Conservation (phyloP, 768 basidiomycete genomes). For the Tremella fuciformis region DNA sequence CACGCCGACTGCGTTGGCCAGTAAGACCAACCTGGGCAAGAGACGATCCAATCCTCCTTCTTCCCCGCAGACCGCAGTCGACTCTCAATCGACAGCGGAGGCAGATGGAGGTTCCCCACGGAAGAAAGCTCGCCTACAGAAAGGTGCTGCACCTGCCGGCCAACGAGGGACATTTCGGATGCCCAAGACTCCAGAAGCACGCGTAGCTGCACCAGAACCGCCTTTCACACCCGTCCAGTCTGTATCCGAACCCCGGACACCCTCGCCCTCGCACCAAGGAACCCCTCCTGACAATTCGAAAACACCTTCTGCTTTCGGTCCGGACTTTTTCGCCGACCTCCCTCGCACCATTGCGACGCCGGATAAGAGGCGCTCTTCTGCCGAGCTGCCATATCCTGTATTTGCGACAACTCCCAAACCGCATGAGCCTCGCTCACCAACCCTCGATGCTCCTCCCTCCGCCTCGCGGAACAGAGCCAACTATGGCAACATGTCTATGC, state of each 20-base stretch:
- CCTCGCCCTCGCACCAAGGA: constrained; percentile 37
- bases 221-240: constrained; percentile 1
- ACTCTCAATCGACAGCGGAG: not conserved
- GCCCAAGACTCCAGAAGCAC: constrained; percentile 9
- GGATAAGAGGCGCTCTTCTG: not conserved
- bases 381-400: constrained; percentile 19
- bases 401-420: constrained; percentile 42
- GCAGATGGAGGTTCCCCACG: constrained; percentile 1
- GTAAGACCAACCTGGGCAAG: not conserved
- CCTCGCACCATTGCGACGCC: not conserved
- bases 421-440: constrained; percentile 28
- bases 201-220: not conserved
- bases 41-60: not conserved
- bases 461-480: constrained; percentile 6
- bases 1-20: not conserved
- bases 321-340: constrained; percentile 26
- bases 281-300: constrained; percentile 28
- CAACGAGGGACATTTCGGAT: constrained; percentile 13
- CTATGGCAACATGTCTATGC: constrained; percentile 8
- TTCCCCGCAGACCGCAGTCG: not conserved
- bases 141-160: constrained; percentile 9
- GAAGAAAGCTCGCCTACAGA: constrained; percentile 13
- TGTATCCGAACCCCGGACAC: constrained; percentile 27
- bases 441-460: constrained; percentile 30
- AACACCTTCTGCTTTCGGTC: constrained; percentile 16